phyloP scores from a whole-genome alignment of 331 rosid genomes.

The Malus hybrid region DNA sequence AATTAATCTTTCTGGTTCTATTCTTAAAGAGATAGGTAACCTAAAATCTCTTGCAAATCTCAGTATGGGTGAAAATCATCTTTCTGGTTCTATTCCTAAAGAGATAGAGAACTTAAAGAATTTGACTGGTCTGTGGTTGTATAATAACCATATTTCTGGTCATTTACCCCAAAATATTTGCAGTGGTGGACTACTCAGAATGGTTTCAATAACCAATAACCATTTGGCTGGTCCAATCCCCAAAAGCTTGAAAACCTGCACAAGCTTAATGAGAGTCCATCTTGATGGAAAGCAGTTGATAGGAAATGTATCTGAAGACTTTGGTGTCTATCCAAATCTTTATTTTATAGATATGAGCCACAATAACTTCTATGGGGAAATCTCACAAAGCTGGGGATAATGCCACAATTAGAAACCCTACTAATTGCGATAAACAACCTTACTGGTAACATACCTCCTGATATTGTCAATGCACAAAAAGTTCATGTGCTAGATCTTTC shows the following conservation, averaged over 20 bases:
- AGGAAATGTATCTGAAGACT: constrained; percentile 30
- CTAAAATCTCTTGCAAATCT: too few species aligned
- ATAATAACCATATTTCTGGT: too few species aligned
- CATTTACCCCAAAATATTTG: neutral
- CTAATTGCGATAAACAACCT: constrained; percentile 2
- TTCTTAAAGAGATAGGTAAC: too few species aligned
- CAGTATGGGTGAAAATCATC: neutral
- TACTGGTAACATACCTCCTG: constrained; percentile 16
- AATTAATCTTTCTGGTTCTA: too few species aligned
- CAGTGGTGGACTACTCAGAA: fast-evolving
- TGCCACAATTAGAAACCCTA: constrained; percentile 2
- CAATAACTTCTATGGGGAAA: constrained; percentile 25
- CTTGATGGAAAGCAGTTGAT: constrained; percentile 11
- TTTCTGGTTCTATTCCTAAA: neutral
- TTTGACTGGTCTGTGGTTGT: neutral
- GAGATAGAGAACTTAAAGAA: neutral
- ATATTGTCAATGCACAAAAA: constrained; percentile 16
- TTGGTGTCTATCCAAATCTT: constrained; percentile 33
- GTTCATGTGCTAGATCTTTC: constrained; percentile 23
- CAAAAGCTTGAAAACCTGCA: constrained; percentile 27
- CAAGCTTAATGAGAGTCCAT: constrained; percentile 17
- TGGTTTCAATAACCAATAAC: neutral
- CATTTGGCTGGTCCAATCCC: constrained; percentile 26
- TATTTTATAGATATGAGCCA: neutral
- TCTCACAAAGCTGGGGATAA: constrained; percentile 31